Evolutionary conservation across 257 asterid genomes (phyloP).

Genomic region (Solanum lycopersicoides): DNA sequence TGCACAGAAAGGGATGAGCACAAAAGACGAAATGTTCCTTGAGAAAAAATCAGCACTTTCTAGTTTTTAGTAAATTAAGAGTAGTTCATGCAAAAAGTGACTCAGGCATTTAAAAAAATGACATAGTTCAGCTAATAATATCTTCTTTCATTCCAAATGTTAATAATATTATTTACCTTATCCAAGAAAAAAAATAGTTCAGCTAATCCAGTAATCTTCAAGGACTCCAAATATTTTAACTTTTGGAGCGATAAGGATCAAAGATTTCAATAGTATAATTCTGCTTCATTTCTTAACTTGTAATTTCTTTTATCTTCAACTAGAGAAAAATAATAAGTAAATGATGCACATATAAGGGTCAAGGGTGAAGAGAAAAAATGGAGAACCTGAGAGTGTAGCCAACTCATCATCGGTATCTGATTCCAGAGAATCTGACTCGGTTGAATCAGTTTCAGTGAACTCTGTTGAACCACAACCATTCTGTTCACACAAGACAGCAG

Average conservation of each 20-base stretch:
- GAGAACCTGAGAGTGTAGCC: constrained; percentile 68
- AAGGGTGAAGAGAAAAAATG: not conserved
- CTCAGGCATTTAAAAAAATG: not conserved
- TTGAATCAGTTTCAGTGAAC: constrained; percentile 93
- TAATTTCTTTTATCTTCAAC: not conserved
- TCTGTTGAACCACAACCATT: constrained; percentile 64
- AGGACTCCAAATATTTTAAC: not conserved
- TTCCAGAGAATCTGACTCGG: constrained; percentile 72
- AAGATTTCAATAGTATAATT: not conserved
- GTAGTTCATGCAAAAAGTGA: not conserved
- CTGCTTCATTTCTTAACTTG: not conserved
- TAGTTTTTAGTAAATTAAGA: not conserved
- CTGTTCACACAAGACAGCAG: constrained; percentile 46
- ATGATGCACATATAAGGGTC: not conserved
- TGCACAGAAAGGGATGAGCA: not conserved
- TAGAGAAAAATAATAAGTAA: not conserved
- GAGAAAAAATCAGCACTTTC: not conserved
- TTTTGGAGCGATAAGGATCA: not conserved
- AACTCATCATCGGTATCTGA: constrained; percentile 75
- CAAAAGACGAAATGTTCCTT: not conserved
- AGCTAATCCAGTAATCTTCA: not conserved
- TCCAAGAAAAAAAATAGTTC: not conserved
- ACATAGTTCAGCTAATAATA: not conserved
- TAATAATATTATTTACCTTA: not conserved
- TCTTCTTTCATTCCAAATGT: not conserved